Base-by-base conservation (phyloP, 305 asterid genomes). In the Fraxinus angustifolia region DNA sequence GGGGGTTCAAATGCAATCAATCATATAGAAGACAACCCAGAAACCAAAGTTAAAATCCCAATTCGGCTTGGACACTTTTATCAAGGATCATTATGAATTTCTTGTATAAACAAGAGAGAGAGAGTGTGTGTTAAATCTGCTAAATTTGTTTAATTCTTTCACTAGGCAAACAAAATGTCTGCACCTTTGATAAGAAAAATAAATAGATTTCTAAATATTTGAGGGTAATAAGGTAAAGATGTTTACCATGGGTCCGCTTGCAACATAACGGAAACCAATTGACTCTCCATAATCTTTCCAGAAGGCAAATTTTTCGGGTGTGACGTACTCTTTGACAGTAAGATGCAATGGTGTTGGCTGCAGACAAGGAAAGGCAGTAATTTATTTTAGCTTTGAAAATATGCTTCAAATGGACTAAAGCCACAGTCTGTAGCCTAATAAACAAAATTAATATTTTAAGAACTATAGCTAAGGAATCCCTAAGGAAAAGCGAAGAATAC, bases 271-370 rank as follows among this genome's bases (percentile, higher is more conserved):
- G 88, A 96, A 96, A 78, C 99, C 99, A 83, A 89, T 93, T 8
- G 97, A 92, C 88, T 96, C 99, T 40, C 99, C 99, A 21, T 96
- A 96, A 2, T 90, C 94, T 89, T 96, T 96, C 99, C 99, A 96
- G 81, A 86, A 88, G 58, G 92, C 90, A 89, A 94, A 96, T 31
- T 96, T 96, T 83, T 96, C 97, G 3, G 99, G 99, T 76, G 90
- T 89, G 19, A 94, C 93, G 48, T 86, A 96, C 87, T 96, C 98
- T 89, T 93, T 96, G 3, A 96, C 98, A 0, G 98, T 92, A 76
- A 96, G 98, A 90, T 94, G 99, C 84, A 94, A 87, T 74, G 99
- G 99, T 58, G 98, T 96, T 26, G 99, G 99, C 97, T 96, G 97
- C 94, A 88, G 19, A 74, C 33, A 83, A 71, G 4, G 45, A 45